These are phyloP conservation scores for Botrytis byssoidea DNA, from an alignment of 2,329 filamentous ascomycete species.

Conservation along the genomic window DNA sequence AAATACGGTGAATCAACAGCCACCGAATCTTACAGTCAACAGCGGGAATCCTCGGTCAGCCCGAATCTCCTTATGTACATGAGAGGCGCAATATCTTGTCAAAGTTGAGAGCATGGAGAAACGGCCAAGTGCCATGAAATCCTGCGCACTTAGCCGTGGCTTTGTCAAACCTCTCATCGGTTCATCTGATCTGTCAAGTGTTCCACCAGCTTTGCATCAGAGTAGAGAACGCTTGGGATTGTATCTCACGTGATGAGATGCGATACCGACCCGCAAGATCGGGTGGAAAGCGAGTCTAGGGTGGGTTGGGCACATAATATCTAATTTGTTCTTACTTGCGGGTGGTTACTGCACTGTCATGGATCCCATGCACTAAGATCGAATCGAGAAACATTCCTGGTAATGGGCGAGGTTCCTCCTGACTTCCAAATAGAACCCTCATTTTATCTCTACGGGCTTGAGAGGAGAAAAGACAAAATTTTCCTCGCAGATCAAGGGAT, in stretches of 20 bases:
- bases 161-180: neutral
- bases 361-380: neutral
- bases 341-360: neutral
- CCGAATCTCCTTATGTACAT: conserved; percentile 10
- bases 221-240: neutral
- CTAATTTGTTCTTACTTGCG: neutral
- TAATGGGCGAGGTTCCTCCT: neutral
- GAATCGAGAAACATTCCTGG: neutral
- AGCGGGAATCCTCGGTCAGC: neutral
- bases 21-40: neutral
- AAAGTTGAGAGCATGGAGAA: neutral
- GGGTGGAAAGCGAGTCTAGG: neutral
- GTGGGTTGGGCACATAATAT: neutral
- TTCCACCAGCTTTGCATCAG: neutral
- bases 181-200: neutral
- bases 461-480: neutral
- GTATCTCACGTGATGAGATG: conserved; percentile 7
- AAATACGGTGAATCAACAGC: neutral
- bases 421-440: neutral
- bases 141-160: neutral
- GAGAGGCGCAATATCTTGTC: conserved; percentile 11
- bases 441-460: neutral
- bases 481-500: neutral
- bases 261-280: conserved; percentile 8
- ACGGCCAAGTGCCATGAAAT: neutral